Evolutionary conservation across 495 filamentous ascomycete genomes (phyloP).

Genomic region (Penicillium atrosanguineum): DNA sequence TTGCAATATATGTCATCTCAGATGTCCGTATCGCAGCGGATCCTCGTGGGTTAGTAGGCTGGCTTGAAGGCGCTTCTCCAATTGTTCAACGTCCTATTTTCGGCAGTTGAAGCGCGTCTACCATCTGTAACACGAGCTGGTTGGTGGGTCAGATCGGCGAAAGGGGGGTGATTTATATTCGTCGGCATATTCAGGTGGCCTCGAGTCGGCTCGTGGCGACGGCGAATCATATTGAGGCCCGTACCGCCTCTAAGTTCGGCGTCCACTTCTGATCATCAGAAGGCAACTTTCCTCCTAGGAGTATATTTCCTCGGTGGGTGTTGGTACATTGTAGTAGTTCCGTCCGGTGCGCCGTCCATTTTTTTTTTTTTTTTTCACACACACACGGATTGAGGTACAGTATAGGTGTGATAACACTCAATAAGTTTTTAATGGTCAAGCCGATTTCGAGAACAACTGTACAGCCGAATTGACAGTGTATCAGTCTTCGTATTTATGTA

Average conservation of each 20-base stretch:
- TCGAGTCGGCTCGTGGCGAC: constrained; percentile 6
- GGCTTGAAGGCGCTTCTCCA: too few species aligned
- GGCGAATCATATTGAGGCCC: neutral
- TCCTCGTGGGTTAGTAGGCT: constrained; percentile 19
- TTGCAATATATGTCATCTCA: constrained; percentile 25
- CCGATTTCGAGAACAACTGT: too few species aligned
- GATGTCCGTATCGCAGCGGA: constrained; percentile 18
- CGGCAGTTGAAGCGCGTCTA: too few species aligned
- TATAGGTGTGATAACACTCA: too few species aligned
- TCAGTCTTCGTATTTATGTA: too few species aligned
- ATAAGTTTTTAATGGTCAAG: too few species aligned
- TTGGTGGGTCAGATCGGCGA: neutral
- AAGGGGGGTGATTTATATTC: neutral
- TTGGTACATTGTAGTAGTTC: constrained; percentile 23
- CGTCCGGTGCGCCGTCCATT: constrained; percentile 18
- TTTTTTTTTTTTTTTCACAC: too few species aligned
- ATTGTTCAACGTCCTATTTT: too few species aligned
- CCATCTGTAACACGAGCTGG: neutral
- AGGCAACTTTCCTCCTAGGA: too few species aligned
- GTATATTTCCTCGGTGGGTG: constrained; percentile 22
- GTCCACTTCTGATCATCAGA: neutral
- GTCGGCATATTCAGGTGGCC: neutral
- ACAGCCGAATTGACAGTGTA: too few species aligned
- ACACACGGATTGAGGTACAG: too few species aligned
- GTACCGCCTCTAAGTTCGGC: neutral